Evolutionary conservation across 805 yeast genomes (phyloP).

Genomic region (Jamesozyma jinghongensis): DNA sequence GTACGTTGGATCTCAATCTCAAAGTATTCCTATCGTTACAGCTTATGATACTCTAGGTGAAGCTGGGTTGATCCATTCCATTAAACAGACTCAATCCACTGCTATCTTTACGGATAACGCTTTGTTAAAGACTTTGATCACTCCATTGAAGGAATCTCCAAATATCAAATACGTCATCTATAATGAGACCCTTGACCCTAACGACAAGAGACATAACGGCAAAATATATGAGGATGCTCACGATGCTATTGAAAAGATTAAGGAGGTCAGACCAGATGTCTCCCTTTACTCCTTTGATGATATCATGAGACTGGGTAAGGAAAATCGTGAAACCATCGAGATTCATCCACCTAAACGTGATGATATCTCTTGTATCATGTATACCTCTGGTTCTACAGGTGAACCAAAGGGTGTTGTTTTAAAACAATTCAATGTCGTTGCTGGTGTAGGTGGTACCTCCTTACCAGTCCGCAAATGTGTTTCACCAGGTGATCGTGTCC

Average conservation of each 20-base stretch:
- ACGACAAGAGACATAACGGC: conserved; percentile 59
- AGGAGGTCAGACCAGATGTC: conserved; percentile 67
- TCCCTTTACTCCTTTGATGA: conserved; percentile 58
- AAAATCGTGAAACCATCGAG: conserved; percentile 35
- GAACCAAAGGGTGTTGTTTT: conserved; percentile 71
- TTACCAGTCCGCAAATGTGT: conserved; percentile 50
- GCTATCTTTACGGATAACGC: conserved; percentile 81
- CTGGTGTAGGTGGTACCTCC: conserved; percentile 80
- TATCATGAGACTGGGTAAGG: conserved; percentile 52
- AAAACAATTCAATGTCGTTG: conserved; percentile 56
- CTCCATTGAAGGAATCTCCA: conserved; percentile 59
- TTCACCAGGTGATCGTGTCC: conserved; percentile 54
- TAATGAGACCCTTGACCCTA: conserved; percentile 48
- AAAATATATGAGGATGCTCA: conserved; percentile 48
- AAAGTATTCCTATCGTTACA: conserved; percentile 79
- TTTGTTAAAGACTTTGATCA: conserved; percentile 54
- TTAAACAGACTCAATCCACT: conserved; percentile 68
- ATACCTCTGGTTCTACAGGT: conserved; percentile 73
- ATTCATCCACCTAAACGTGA: conserved; percentile 38
- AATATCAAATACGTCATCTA: conserved; percentile 63
- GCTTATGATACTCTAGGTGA: conserved; percentile 96
- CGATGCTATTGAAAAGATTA: conserved; percentile 49
- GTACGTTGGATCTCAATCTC: conserved; percentile 68
- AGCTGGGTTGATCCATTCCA: conserved; percentile 75
- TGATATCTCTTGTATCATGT: conserved; percentile 54